phyloP scores from a whole-genome alignment of 1,284 basidiomycete genomes.

The Phellinidium pouzarii region DNA sequence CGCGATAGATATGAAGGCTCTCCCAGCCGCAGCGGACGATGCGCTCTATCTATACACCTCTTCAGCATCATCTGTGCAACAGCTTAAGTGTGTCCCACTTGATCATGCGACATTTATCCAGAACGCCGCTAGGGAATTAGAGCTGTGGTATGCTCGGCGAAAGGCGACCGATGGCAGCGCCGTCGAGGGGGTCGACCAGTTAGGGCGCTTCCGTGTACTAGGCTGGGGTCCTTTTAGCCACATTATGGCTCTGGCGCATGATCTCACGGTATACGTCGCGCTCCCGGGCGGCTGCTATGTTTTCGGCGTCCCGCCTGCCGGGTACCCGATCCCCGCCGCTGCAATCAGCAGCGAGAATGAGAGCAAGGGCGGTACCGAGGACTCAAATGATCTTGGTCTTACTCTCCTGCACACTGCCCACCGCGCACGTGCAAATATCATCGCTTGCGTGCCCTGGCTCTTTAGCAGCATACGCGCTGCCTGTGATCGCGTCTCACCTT shows the following conservation, averaged over 20 bases:
- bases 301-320: conserved; percentile 28
- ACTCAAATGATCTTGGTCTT: conserved; percentile 8
- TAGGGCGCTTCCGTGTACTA: conserved; percentile 26
- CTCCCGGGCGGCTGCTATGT: conserved; percentile 29
- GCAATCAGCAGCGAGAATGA: conserved; percentile 11
- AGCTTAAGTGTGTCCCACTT: conserved; percentile 31
- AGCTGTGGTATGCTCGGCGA: conserved; percentile 26
- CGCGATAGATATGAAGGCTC: conserved; percentile 17
- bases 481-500: no score
- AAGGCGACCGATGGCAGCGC: no score
- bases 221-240: conserved; percentile 33
- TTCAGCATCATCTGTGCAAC: conserved; percentile 30
- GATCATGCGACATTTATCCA: conserved; percentile 26
- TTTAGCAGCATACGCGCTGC: conserved; percentile 19
- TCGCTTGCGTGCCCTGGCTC: conserved; percentile 21
- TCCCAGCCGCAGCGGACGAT: conserved; percentile 5
- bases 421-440: conserved; percentile 6
- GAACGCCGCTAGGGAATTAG: conserved; percentile 24
- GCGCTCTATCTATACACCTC: conserved; percentile 31
- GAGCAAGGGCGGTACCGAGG: neutral
- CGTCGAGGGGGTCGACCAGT: conserved; percentile 19
- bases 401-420: conserved; percentile 7
- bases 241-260: conserved; percentile 24
- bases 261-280: conserved; percentile 26
- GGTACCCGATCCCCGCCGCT: conserved; percentile 20